Evolutionary conservation across 148 eudicot species (phyloP).

Genomic region (Diospyros kaki): DNA sequence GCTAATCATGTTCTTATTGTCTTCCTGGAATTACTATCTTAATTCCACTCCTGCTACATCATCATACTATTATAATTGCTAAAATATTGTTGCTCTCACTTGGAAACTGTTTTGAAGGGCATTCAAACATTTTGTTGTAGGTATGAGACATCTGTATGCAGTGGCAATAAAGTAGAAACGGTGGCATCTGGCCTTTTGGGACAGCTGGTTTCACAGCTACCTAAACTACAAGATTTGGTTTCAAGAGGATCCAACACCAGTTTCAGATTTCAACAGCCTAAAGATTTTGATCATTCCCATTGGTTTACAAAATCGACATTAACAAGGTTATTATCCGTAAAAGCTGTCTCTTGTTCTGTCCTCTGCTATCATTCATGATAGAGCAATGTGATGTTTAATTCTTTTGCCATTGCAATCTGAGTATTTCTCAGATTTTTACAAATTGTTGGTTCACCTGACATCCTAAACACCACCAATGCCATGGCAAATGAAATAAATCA

Average conservation of each 20-base stretch:
- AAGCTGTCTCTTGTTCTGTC: slow-evolving; percentile 8
- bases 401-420: slow-evolving; percentile 6
- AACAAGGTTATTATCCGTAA: slow-evolving; percentile 45
- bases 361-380: background rate
- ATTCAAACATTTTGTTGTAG: slow-evolving; percentile 31
- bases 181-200: slow-evolving; percentile 59
- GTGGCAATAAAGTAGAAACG: slow-evolving; percentile 44
- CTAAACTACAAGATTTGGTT: slow-evolving; percentile 42
- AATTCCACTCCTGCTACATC: too few relatives aligned
- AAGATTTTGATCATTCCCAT: slow-evolving; percentile 19
- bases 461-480: slow-evolving; percentile 40
- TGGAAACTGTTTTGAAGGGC: background rate
- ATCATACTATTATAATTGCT: too few relatives aligned
- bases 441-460: slow-evolving; percentile 53
- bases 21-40: too few relatives aligned
- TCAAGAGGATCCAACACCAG: slow-evolving; percentile 46
- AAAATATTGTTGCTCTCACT: too few relatives aligned
- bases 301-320: slow-evolving; percentile 79
- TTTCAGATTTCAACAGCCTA: slow-evolving; percentile 51
- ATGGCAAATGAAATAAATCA: slow-evolving; percentile 66
- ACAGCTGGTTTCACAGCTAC: slow-evolving; percentile 50
- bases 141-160: slow-evolving; percentile 61
- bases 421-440: slow-evolving; percentile 55
- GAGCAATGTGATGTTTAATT: background rate
- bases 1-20: background rate